phyloP scores from a whole-genome alignment of 352 stramenopile species.

The Peronospora belbahrii region DNA sequence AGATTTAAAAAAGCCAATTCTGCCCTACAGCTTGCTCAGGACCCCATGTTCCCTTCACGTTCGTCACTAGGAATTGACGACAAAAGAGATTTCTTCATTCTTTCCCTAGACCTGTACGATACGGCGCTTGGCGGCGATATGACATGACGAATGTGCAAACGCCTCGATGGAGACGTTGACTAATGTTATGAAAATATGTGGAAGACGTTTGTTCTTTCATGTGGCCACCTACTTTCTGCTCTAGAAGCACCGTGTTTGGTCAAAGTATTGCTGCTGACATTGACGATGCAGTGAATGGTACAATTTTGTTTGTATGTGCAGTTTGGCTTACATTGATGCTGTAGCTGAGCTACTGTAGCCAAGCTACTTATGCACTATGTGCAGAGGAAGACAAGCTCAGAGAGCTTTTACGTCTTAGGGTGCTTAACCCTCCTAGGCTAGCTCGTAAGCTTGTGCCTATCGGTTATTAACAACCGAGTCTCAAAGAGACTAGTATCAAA shows the following conservation, averaged over 20 bases:
- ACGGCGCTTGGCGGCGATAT: neutral
- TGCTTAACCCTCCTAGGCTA: no score
- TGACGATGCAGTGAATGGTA: constrained; percentile 60
- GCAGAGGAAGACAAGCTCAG: no score
- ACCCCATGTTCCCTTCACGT: constrained; percentile 57
- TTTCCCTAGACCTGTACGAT: constrained; percentile 68
- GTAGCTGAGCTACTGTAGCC: no score
- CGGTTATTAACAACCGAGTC: no score
- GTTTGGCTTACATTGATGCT: neutral
- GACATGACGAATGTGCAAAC: constrained; percentile 27
- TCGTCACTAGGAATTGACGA: constrained; percentile 49
- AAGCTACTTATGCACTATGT: no score
- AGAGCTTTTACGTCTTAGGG: no score
- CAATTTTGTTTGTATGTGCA: neutral
- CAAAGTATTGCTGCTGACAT: constrained; percentile 50
- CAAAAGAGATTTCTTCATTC: no score
- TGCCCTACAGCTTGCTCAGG: constrained; percentile 63
- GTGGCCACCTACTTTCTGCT: constrained; percentile 65
- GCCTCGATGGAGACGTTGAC: constrained; percentile 51
- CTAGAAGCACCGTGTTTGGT: constrained; percentile 64
- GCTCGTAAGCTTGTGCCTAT: no score
- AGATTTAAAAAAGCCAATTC: constrained; percentile 58
- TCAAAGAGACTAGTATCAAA: no score
- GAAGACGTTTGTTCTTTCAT: constrained; percentile 83
- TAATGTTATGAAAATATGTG: constrained; percentile 72